A percentile compares a stretch with the other conserved stretches of the same genome.
Conservation (phyloP, 2,329 filamentous ascomycete species). For the Penicillium sp. region DNA sequence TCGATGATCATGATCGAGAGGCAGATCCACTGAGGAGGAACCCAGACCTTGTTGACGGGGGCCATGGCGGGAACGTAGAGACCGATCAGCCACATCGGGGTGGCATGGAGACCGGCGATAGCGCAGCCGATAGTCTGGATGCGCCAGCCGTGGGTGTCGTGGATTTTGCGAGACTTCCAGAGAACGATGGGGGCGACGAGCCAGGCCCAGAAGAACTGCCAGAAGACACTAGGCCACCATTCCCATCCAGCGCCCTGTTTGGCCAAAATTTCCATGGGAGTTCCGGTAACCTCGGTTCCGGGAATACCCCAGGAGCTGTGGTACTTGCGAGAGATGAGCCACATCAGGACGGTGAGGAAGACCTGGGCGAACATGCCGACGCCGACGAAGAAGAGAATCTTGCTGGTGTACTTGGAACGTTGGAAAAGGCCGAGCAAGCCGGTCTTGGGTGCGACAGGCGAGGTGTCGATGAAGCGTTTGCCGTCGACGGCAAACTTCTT, state of each 20-base stretch:
- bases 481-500: constrained; percentile 42
- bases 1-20: constrained; percentile 65
- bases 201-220: constrained; percentile 26
- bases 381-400: constrained; percentile 45
- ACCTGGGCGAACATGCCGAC: constrained; percentile 62
- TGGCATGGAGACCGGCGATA: constrained; percentile 58
- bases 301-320: constrained; percentile 52
- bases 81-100: constrained; percentile 65
- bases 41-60: constrained; percentile 56
- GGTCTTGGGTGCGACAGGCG: constrained; percentile 6
- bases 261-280: constrained; percentile 42
- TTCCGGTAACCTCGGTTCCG: constrained; percentile 57
- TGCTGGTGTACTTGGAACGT: constrained; percentile 28
- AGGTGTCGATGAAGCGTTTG: constrained; percentile 2
- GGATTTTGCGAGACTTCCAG: constrained; percentile 62
- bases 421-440: constrained; percentile 26
- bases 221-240: constrained; percentile 51
- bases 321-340: constrained; percentile 63
- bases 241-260: constrained; percentile 59
- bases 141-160: constrained; percentile 68
- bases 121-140: constrained; percentile 60
- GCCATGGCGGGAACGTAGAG: constrained; percentile 58
- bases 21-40: constrained; percentile 64
- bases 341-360: constrained; percentile 61
- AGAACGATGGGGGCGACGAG: constrained; percentile 44